A percentile compares a stretch with the other conserved stretches of the same genome.
Conservation (phyloP, 2,329 filamentous ascomycete genomes). For the Sarocladium kiliense region DNA sequence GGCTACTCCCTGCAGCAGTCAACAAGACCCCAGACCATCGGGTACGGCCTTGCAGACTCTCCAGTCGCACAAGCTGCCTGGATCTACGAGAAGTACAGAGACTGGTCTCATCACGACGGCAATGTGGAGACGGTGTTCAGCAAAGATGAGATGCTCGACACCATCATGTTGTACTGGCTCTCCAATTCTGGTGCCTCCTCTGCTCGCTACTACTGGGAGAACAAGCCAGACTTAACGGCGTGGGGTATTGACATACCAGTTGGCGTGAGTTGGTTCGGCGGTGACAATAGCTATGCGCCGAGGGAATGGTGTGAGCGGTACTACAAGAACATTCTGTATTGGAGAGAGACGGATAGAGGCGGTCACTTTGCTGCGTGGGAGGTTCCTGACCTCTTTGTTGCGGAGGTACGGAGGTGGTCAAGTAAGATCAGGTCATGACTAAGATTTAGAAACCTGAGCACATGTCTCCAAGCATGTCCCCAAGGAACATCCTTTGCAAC, state of each 20-base stretch:
- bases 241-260: constrained; percentile 11
- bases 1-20: no score
- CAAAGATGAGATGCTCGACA: constrained; percentile 14
- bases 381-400: constrained; percentile 11
- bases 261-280: constrained; percentile 12
- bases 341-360: constrained; percentile 12
- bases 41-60: constrained; percentile 20
- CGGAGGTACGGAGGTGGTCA: constrained; percentile 10
- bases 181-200: constrained; percentile 12
- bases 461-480: no score
- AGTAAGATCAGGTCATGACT: background rate
- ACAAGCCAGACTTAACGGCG: constrained; percentile 8
- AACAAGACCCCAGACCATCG: no score
- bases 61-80: no score
- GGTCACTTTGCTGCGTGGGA: constrained; percentile 13
- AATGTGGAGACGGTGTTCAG: constrained; percentile 12
- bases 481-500: no score
- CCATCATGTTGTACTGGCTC: constrained; percentile 13
- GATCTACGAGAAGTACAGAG: constrained; percentile 12
- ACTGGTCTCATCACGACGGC: constrained; percentile 12
- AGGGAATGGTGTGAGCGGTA: constrained; percentile 13
- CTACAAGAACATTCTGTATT: constrained; percentile 12
- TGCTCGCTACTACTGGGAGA: constrained; percentile 12
- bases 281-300: constrained; percentile 12
- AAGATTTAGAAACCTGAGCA: no score